phyloP scores from a whole-genome alignment of 208 protist genomes.

The Novymonas esmeraldas region DNA sequence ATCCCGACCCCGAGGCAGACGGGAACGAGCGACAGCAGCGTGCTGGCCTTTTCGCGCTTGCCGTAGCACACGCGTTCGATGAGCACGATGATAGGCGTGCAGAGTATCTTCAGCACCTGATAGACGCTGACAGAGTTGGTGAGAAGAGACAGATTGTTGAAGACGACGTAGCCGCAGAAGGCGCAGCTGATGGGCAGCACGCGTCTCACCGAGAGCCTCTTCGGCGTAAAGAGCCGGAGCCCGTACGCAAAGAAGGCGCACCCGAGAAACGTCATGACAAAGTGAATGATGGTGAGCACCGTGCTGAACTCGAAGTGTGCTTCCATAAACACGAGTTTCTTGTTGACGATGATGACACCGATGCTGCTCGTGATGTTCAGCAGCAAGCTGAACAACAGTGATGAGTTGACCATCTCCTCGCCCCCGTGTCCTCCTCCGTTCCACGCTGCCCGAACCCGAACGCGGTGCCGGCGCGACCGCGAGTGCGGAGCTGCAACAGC shows the following conservation, averaged over 20 bases:
- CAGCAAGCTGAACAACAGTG: slow-evolving; percentile 45
- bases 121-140: slow-evolving; percentile 86
- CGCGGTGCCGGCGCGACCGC: no score
- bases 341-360: slow-evolving; percentile 80
- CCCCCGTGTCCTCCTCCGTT: neutral
- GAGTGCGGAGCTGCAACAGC: no score
- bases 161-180: slow-evolving; percentile 88
- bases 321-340: slow-evolving; percentile 58
- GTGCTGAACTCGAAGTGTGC: slow-evolving; percentile 72
- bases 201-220: slow-evolving; percentile 34
- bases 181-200: slow-evolving; percentile 72
- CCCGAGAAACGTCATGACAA: slow-evolving; percentile 64
- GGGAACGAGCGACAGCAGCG: slow-evolving; percentile 67
- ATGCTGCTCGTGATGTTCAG: slow-evolving; percentile 76
- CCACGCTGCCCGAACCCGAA: no score
- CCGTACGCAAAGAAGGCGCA: slow-evolving; percentile 56
- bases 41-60: slow-evolving; percentile 46
- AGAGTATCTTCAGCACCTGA: slow-evolving; percentile 86
- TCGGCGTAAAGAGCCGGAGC: slow-evolving; percentile 39
- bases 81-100: slow-evolving; percentile 77
- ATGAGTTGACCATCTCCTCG: slow-evolving; percentile 11
- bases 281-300: slow-evolving; percentile 75
- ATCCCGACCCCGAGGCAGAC: slow-evolving; percentile 77
- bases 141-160: slow-evolving; percentile 89
- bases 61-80: slow-evolving; percentile 61